Conservation (phyloP, 345 rosid genomes). For the Murraya koenigii region DNA sequence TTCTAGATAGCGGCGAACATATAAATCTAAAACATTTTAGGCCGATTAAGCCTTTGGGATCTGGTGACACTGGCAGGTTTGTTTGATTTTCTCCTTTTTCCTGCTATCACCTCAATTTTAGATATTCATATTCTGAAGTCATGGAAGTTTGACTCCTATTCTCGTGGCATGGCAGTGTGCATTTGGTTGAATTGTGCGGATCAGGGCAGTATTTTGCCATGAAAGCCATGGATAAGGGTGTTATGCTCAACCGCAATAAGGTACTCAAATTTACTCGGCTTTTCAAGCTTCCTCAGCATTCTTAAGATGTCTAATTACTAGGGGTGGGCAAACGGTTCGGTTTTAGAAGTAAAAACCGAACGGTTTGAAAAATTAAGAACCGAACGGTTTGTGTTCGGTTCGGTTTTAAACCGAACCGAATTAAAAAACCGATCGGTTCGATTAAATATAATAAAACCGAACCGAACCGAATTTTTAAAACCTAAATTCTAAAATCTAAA, state of each 20-base stretch:
- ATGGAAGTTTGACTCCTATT: not conserved
- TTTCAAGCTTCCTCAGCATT: not conserved
- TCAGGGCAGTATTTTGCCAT: slow-evolving; percentile 71
- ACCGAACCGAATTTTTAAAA: too few relatives aligned
- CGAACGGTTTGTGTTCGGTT: too few relatives aligned
- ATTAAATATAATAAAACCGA: too few relatives aligned
- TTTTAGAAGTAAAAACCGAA: too few relatives aligned
- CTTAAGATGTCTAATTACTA: not conserved
- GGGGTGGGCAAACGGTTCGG: too few relatives aligned
- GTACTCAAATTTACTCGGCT: slow-evolving; percentile 28
- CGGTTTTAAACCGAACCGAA: too few relatives aligned
- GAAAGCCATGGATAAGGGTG: slow-evolving; percentile 94
- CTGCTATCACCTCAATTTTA: not conserved
- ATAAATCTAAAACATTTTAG: slow-evolving; percentile 76
- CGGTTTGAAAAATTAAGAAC: too few relatives aligned
- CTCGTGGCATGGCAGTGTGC: slow-evolving; percentile 56
- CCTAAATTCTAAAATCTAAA: too few relatives aligned
- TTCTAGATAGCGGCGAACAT: slow-evolving; percentile 61
- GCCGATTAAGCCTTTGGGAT: slow-evolving; percentile 88
- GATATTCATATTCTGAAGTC: not conserved
- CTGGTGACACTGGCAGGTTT: slow-evolving; percentile 99
- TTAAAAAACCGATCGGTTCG: too few relatives aligned
- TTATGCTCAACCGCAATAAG: slow-evolving; percentile 94
- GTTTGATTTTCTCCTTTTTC: not conserved
- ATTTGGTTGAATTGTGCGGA: slow-evolving; percentile 85